phyloP scores from a whole-genome alignment of 2,329 filamentous ascomycete species.

The Xenoacremonium recifei region DNA sequence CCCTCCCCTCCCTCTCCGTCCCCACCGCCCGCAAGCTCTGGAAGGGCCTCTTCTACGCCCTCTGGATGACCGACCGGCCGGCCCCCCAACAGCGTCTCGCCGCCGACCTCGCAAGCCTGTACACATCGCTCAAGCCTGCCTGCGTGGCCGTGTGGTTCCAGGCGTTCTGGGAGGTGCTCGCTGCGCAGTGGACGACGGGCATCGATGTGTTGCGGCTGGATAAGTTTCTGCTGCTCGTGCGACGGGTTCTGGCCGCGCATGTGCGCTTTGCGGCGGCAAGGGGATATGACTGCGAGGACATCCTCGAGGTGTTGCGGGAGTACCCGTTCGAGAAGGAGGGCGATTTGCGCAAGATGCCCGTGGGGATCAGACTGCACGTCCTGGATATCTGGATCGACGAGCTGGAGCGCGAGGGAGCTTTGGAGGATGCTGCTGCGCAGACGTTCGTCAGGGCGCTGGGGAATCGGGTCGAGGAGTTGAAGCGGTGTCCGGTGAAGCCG shows the following conservation, averaged over 20 bases:
- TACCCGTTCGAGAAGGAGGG: conserved; percentile 35
- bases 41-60: conserved; percentile 91
- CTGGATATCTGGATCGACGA: conserved; percentile 93
- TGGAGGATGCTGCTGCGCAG: conserved; percentile 37
- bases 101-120: conserved; percentile 69
- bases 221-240: conserved; percentile 85
- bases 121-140: conserved; percentile 51
- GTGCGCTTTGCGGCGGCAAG: conserved; percentile 48
- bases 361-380: conserved; percentile 82
- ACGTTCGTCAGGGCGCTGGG: conserved; percentile 54
- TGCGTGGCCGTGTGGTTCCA: conserved; percentile 50
- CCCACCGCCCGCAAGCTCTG: conserved; percentile 84
- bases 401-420: conserved; percentile 66
- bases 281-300: conserved; percentile 29
- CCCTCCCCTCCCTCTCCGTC: conserved; percentile 57
- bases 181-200: conserved; percentile 68
- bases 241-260: conserved; percentile 73
- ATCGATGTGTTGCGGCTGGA: conserved; percentile 80
- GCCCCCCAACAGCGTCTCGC: conserved; percentile 84
- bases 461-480: conserved; percentile 54
- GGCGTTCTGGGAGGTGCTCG: conserved; percentile 71
- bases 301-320: conserved; percentile 27
- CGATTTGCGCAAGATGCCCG: conserved; percentile 63
- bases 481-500: conserved; percentile 64
- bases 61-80: conserved; percentile 92